phyloP scores from a whole-genome alignment of 169 alveolate genomes.

The Cryptosporidium viatorum region DNA sequence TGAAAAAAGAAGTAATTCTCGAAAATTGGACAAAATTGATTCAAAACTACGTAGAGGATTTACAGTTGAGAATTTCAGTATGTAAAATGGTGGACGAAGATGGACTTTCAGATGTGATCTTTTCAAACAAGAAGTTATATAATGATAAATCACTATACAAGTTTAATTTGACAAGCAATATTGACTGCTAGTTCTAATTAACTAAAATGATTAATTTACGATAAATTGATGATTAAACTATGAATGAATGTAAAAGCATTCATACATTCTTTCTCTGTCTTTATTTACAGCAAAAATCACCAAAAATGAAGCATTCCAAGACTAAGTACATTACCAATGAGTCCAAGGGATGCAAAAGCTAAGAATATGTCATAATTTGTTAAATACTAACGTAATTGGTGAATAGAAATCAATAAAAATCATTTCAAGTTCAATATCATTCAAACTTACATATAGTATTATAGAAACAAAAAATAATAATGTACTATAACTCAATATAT shows the following conservation, averaged over 20 bases:
- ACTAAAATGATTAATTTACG: not conserved
- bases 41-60: conserved; percentile 19
- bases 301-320: conserved; percentile 60
- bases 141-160: conserved; percentile 54
- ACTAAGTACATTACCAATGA: conserved; percentile 45
- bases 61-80: conserved; percentile 10
- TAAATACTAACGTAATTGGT: not conserved
- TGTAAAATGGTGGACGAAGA: conserved; percentile 11
- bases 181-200: not conserved
- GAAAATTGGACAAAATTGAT: conserved; percentile 29
- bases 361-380: conserved; percentile 25
- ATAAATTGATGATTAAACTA: not conserved
- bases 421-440: not conserved
- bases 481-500: conserved; percentile 40
- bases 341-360: conserved; percentile 36
- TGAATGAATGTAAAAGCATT: no score
- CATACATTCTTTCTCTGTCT: no score
- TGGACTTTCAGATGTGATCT: conserved; percentile 8
- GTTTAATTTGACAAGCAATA: not conserved
- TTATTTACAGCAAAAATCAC: not conserved
- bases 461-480: conserved; percentile 34
- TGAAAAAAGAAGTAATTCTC: not conserved
- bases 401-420: not conserved
- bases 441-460: conserved; percentile 55
- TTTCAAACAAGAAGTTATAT: conserved; percentile 15